phyloP scores from a whole-genome alignment of 23 red algal species.

The Porphyridium purpureum region DNA sequence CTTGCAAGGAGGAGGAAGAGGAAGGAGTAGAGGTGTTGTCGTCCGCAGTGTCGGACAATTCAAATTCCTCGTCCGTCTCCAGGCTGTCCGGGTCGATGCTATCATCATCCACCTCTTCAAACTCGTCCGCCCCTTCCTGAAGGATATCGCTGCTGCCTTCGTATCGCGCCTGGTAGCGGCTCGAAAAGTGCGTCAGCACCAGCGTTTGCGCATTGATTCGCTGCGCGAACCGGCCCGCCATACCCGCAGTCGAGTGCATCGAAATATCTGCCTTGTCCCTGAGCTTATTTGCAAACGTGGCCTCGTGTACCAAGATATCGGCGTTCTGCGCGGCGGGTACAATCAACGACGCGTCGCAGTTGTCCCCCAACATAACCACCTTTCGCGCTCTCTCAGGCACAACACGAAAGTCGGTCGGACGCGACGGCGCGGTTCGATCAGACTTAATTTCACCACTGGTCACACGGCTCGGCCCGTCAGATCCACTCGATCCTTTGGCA shows the following conservation, averaged over 20 bases:
- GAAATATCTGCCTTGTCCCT: slow-evolving; percentile 27
- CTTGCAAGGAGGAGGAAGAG: too few relatives aligned
- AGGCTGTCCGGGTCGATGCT: too few relatives aligned
- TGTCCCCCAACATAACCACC: slow-evolving; percentile 76
- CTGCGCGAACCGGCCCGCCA: slow-evolving; percentile 81
- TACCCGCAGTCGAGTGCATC: slow-evolving; percentile 74
- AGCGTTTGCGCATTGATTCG: slow-evolving; percentile 30
- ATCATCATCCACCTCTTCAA: neutral
- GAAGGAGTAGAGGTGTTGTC: too few relatives aligned
- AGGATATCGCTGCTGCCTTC: neutral
- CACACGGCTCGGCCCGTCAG: neutral
- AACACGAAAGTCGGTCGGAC: too few relatives aligned
- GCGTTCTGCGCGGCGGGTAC: slow-evolving; percentile 18
- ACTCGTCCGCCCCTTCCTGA: neutral
- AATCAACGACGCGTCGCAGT: slow-evolving; percentile 34
- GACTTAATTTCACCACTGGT: neutral
- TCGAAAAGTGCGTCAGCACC: slow-evolving; percentile 79
- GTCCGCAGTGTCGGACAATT: too few relatives aligned
- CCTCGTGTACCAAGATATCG: slow-evolving; percentile 75
- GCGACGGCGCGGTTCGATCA: neutral
- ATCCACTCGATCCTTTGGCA: neutral
- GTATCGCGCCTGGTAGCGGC: slow-evolving; percentile 39
- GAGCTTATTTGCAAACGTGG: slow-evolving; percentile 43
- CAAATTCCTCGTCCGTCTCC: too few relatives aligned
- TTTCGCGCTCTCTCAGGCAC: too few relatives aligned